A percentile compares a stretch with the other conserved stretches of the same genome.
phyloP scores from a whole-genome alignment of 2,329 filamentous ascomycete species.

The Phaeosphaeriaceae sp. region DNA sequence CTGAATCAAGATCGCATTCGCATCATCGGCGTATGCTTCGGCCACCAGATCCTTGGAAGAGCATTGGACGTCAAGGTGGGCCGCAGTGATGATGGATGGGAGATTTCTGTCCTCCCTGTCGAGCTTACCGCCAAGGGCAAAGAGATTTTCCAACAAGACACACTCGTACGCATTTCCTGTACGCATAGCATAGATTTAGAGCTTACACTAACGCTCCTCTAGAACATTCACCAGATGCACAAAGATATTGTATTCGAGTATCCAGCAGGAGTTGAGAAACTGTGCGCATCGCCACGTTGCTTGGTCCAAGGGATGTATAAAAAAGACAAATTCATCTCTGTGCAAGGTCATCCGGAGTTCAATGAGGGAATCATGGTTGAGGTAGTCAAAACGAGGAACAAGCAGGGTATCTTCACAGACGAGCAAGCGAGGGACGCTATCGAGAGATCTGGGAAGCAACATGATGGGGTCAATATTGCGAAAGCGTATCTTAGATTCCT shows the following conservation, averaged over 20 bases:
- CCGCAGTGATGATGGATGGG: conserved; percentile 75
- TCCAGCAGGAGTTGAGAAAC: conserved; percentile 65
- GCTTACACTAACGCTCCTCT: conserved; percentile 5
- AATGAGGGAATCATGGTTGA: conserved; percentile 72
- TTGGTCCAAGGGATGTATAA: conserved; percentile 80
- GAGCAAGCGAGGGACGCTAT: conserved; percentile 73
- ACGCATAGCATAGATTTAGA: not conserved
- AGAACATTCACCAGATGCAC: conserved; percentile 86
- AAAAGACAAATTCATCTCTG: conserved; percentile 69
- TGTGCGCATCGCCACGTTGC: conserved; percentile 72
- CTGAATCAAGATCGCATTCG: conserved; percentile 68
- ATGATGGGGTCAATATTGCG: conserved; percentile 81
- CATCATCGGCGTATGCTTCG: conserved; percentile 84
- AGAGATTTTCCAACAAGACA: conserved; percentile 72
- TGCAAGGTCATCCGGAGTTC: conserved; percentile 90
- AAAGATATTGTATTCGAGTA: conserved; percentile 73
- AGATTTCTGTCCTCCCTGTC: conserved; percentile 75
- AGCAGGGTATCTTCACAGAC: conserved; percentile 72
- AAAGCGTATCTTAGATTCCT: conserved; percentile 79
- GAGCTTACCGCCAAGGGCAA: conserved; percentile 72
- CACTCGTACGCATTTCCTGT: conserved; percentile 55
- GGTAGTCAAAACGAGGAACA: conserved; percentile 69
- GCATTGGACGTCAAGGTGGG: conserved; percentile 73
- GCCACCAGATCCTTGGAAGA: conserved; percentile 82
- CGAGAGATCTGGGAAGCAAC: conserved; percentile 66